These are phyloP conservation scores for Exophiala phaeomuriformis DNA, from an alignment of 2,329 filamentous ascomycete genomes.

Conservation along the genomic window DNA sequence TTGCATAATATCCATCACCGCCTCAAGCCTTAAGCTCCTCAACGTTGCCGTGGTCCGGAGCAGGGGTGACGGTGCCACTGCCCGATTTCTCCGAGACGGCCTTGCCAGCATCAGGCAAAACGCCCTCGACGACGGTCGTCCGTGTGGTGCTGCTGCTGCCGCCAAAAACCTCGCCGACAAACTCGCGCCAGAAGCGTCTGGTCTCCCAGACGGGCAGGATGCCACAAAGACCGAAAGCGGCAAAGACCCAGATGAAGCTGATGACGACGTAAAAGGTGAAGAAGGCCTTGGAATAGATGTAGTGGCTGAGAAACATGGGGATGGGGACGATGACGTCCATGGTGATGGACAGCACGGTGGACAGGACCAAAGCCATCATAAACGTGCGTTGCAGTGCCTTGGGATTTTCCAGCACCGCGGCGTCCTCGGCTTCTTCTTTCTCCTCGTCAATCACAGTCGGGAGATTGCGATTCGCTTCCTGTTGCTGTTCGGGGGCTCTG, in stretches of 20 bases:
- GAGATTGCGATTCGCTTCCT: neutral
- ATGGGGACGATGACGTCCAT: slow-evolving; percentile 83
- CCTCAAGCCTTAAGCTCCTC: neutral
- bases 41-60: neutral
- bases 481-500: neutral
- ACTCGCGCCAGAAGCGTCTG: slow-evolving; percentile 28
- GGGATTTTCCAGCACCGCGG: slow-evolving; percentile 30
- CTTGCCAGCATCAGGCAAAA: neutral
- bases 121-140: neutral
- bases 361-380: slow-evolving; percentile 48
- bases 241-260: slow-evolving; percentile 62
- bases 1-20: neutral
- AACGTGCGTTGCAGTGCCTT: slow-evolving; percentile 31
- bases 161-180: slow-evolving; percentile 9
- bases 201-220: slow-evolving; percentile 40
- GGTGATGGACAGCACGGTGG: slow-evolving; percentile 57
- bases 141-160: neutral
- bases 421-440: slow-evolving; percentile 26
- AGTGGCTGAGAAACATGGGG: slow-evolving; percentile 76
- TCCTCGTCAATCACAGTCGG: slow-evolving; percentile 25
- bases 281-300: slow-evolving; percentile 73
- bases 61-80: neutral
- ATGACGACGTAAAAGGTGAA: slow-evolving; percentile 74
- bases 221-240: slow-evolving; percentile 35
- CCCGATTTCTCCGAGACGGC: neutral